These are phyloP conservation scores for Dalbergia cochinchinensis DNA, from an alignment of 306 rosid genomes.

Conservation along the genomic window DNA sequence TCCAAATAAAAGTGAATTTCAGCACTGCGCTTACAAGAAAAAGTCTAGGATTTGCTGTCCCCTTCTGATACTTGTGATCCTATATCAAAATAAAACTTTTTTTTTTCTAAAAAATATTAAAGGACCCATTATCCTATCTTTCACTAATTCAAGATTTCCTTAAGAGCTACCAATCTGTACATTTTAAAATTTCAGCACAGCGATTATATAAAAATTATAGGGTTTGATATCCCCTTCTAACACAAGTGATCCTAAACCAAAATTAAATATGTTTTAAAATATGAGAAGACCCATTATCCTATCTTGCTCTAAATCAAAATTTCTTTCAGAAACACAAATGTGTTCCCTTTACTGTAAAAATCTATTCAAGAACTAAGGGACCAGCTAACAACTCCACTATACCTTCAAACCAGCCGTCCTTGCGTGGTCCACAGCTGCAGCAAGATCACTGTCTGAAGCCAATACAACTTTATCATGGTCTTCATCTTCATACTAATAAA, in stretches of 20 bases:
- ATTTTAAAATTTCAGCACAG: not conserved
- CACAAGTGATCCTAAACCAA: not conserved
- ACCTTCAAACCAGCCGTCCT: conserved; percentile 93
- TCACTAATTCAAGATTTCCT: too few species aligned
- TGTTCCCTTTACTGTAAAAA: not conserved
- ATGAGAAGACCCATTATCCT: not conserved
- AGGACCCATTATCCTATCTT: too few species aligned
- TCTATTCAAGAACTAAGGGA: not conserved
- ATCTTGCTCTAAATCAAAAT: conserved; percentile 16
- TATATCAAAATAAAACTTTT: not conserved
- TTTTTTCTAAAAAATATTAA: too few species aligned
- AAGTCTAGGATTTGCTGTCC: not conserved
- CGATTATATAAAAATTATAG: not conserved
- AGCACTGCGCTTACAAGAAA: not conserved
- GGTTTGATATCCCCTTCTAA: conserved; percentile 16
- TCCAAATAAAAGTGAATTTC: conserved; percentile 27
- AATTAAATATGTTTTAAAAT: not conserved
- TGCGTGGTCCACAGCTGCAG: conserved; percentile 95
- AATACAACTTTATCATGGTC: conserved; percentile 93
- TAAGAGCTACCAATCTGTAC: too few species aligned
- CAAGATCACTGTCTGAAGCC: conserved; percentile 91
- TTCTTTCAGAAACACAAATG: conserved; percentile 28
- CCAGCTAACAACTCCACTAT: conserved; percentile 40
- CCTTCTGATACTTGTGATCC: conserved; percentile 17
- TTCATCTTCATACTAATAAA: conserved; percentile 89